Conservation (phyloP, 495 filamentous ascomycete species). For the Corynascus novoguineensis region DNA sequence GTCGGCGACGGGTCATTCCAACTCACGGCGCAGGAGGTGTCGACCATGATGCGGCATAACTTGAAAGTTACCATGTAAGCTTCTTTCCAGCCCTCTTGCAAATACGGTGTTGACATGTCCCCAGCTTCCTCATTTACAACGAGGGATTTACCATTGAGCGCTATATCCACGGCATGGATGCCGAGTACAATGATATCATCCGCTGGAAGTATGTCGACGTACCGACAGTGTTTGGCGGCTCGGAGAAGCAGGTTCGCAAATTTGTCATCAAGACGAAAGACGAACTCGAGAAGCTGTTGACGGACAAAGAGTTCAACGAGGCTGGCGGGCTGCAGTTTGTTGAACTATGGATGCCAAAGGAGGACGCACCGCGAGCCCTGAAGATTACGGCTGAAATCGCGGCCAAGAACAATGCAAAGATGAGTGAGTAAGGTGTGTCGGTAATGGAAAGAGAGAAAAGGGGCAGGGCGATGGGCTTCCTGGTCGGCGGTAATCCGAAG, state of each 20-base stretch:
- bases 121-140: constrained; percentile 71
- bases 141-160: constrained; percentile 74
- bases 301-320: constrained; percentile 57
- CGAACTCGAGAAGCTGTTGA: constrained; percentile 63
- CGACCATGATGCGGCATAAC: constrained; percentile 74
- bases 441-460: not conserved
- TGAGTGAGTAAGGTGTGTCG: constrained; percentile 15
- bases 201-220: constrained; percentile 68
- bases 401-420: constrained; percentile 49
- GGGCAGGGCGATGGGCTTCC: not conserved
- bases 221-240: constrained; percentile 61
- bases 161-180: constrained; percentile 71
- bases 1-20: constrained; percentile 86
- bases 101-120: not conserved
- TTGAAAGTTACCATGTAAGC: constrained; percentile 73
- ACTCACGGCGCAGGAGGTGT: constrained; percentile 77
- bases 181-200: constrained; percentile 71
- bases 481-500: not conserved
- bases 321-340: constrained; percentile 58
- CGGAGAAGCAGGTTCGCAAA: constrained; percentile 51
- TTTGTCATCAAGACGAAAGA: constrained; percentile 66
- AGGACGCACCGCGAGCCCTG: constrained; percentile 70
- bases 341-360: constrained; percentile 77
- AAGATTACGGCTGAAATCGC: constrained; percentile 66
- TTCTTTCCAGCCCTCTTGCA: constrained; percentile 7